Conservation (phyloP, 75 land plant species). For the Sequoia sempervirens region DNA sequence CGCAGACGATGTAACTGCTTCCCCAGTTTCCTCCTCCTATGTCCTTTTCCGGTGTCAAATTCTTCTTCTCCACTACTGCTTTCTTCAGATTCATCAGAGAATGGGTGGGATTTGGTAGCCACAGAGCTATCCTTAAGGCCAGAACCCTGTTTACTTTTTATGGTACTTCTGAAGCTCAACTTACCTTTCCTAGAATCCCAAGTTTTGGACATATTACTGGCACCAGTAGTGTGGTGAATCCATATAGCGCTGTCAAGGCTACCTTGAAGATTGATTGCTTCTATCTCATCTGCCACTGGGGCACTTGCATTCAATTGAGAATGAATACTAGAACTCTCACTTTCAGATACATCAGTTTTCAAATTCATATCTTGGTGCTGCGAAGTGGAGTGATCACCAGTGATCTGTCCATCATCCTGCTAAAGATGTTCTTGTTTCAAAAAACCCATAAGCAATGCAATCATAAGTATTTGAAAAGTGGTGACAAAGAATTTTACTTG, state of each 20-base stretch:
- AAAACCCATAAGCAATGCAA: neutral
- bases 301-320: slow-evolving; percentile 6
- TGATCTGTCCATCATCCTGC: neutral
- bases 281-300: slow-evolving; percentile 32
- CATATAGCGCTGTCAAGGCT: slow-evolving; percentile 33
- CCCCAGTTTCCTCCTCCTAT: slow-evolving; percentile 9
- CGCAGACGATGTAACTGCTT: slow-evolving; percentile 27
- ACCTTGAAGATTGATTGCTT: slow-evolving; percentile 42
- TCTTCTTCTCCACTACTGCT: slow-evolving; percentile 10
- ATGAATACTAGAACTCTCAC: neutral
- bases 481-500: neutral
- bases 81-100: neutral
- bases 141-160: slow-evolving; percentile 15
- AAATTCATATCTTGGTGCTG: neutral
- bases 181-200: slow-evolving; percentile 57
- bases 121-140: slow-evolving; percentile 7
- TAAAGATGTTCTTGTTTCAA: neutral
- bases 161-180: slow-evolving; percentile 16
- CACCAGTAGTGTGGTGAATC: slow-evolving; percentile 49
- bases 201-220: slow-evolving; percentile 27
- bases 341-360: neutral
- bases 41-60: neutral
- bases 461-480: neutral
- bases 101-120: slow-evolving; percentile 6
- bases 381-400: neutral